These are phyloP conservation scores for Aspergillus luchuensis DNA, from an alignment of 2,329 filamentous ascomycete genomes.

Conservation along the genomic window DNA sequence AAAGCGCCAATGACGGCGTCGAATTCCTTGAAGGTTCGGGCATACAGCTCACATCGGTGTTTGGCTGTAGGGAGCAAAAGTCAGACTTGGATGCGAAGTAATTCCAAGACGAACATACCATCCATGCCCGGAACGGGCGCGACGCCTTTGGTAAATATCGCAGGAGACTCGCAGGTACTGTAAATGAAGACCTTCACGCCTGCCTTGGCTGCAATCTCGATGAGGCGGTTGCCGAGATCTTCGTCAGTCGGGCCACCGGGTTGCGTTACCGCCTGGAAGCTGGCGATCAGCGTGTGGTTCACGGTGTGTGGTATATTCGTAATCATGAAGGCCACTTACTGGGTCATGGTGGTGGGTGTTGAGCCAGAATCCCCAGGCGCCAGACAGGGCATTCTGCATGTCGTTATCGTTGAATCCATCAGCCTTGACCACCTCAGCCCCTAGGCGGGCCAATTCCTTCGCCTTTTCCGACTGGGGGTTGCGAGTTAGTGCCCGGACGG, in stretches of 20 bases:
- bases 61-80: background rate
- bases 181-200: constrained; percentile 6
- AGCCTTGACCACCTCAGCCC: constrained; percentile 1
- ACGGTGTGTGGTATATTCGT: background rate
- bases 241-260: background rate
- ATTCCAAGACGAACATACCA: background rate
- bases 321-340: background rate
- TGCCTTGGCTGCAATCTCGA: background rate
- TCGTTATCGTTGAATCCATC: background rate
- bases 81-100: background rate
- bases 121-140: background rate
- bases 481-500: background rate
- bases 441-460: background rate
- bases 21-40: background rate
- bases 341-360: constrained; percentile 6
- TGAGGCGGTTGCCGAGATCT: background rate
- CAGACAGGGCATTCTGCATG: background rate
- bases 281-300: background rate
- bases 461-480: background rate
- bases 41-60: background rate
- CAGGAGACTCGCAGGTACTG: constrained; percentile 5
- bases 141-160: background rate
- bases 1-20: constrained; percentile 7
- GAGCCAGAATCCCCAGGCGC: constrained; percentile 3
- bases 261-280: background rate